Percentiles rank a stretch among this genome's conserved stretches.
phyloP scores from a whole-genome alignment of 2,329 filamentous ascomycete species.

The Lasiodiplodia theobromae region DNA sequence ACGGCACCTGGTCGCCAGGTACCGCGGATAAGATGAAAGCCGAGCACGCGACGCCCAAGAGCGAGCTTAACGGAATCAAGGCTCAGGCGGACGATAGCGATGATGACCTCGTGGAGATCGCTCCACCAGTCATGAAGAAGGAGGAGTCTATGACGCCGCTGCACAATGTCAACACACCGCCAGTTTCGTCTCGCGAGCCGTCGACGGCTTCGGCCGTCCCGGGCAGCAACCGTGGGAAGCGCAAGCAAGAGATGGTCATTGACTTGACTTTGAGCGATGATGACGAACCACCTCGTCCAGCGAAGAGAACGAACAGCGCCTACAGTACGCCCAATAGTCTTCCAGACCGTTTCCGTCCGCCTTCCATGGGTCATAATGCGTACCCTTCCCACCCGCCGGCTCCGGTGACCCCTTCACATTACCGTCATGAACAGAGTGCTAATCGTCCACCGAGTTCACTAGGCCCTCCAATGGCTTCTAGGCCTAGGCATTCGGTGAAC shows the following conservation, averaged over 20 bases:
- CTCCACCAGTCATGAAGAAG: constrained; percentile 45
- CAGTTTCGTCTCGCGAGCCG: constrained; percentile 54
- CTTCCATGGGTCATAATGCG: constrained; percentile 20
- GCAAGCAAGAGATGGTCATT: constrained; percentile 53
- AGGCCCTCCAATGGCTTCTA: constrained; percentile 19
- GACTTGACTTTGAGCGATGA: constrained; percentile 58
- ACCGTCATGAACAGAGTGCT: constrained; percentile 25
- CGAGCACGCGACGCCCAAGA: constrained; percentile 48
- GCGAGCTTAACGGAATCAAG: constrained; percentile 41
- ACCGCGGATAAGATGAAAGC: constrained; percentile 38
- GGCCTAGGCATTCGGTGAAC: constrained; percentile 28
- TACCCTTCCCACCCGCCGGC: constrained; percentile 23
- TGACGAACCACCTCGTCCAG: constrained; percentile 41
- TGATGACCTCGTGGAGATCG: constrained; percentile 55
- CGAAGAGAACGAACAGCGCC: constrained; percentile 34
- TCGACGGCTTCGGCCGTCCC: constrained; percentile 44
- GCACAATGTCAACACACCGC: constrained; percentile 52
- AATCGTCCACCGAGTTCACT: constrained; percentile 24
- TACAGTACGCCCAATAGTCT: constrained; percentile 48
- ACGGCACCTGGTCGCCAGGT: constrained; percentile 75
- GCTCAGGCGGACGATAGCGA: constrained; percentile 50
- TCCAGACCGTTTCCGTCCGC: constrained; percentile 36
- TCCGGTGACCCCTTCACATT: constrained; percentile 24
- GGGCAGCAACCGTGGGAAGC: constrained; percentile 49
- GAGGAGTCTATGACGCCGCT: constrained; percentile 46